These are phyloP conservation scores for Xylaria palmicola DNA, from an alignment of 495 filamentous ascomycete species.

Conservation along the genomic window DNA sequence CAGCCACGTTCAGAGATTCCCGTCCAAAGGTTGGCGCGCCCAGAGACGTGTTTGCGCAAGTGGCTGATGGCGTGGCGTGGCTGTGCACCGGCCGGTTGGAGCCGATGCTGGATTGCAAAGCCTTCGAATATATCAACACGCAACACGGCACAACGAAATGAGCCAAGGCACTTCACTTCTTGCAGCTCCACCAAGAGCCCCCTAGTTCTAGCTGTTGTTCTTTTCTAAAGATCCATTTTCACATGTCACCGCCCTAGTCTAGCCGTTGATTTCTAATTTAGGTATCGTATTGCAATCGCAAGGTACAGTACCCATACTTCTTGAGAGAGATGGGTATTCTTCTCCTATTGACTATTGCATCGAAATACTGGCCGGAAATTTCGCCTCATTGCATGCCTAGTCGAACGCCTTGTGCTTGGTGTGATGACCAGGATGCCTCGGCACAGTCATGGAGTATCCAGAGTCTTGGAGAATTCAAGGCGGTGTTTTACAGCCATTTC, in stretches of 20 bases:
- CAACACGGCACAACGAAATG: neutral
- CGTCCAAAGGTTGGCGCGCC: too few relatives aligned
- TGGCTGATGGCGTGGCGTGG: conserved; percentile 1
- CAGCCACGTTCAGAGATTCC: conserved; percentile 6
- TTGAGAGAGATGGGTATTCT: too few relatives aligned
- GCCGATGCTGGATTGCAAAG: conserved; percentile 1
- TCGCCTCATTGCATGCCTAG: too few relatives aligned
- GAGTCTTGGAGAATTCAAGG: too few relatives aligned
- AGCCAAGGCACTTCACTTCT: too few relatives aligned
- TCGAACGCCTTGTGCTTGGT: too few relatives aligned
- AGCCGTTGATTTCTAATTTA: neutral
- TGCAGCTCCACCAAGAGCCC: neutral
- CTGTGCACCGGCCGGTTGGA: neutral
- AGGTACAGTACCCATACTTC: too few relatives aligned
- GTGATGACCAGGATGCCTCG: too few relatives aligned
- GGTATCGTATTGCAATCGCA: neutral
- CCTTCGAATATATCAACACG: neutral
- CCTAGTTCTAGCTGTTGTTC: neutral
- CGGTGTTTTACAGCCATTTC: neutral
- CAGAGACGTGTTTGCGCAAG: neutral
- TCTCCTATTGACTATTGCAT: too few relatives aligned
- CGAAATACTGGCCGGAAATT: too few relatives aligned
- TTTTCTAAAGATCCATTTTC: conserved; percentile 4
- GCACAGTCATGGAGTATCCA: too few relatives aligned
- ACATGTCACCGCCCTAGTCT: neutral